These are phyloP conservation scores for Meyerozyma elateridarum DNA, from an alignment of 1,139 yeast species.

Conservation along the genomic window DNA sequence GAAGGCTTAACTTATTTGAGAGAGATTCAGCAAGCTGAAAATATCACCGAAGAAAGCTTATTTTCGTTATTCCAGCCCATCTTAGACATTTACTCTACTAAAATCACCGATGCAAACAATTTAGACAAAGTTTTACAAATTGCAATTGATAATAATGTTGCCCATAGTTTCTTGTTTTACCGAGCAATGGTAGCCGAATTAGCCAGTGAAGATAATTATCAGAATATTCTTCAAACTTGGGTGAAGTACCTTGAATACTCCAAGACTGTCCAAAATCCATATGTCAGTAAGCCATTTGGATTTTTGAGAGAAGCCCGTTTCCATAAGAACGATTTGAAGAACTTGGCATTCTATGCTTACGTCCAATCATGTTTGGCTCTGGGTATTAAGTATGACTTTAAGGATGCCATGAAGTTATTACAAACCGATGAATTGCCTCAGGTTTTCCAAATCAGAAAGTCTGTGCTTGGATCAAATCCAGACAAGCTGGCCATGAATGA, in stretches of 20 bases:
- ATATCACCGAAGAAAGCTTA: conserved; percentile 23
- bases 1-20: conserved; percentile 40
- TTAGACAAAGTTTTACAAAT: conserved; percentile 24
- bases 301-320: conserved; percentile 12
- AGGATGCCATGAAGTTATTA: conserved; percentile 27
- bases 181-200: conserved; percentile 21
- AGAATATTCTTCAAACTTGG: conserved; percentile 30
- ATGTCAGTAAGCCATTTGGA: conserved; percentile 10
- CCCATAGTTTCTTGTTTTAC: conserved; percentile 31
- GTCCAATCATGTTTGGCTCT: conserved; percentile 27
- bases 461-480: conserved; percentile 14
- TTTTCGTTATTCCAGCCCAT: conserved; percentile 25
- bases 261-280: conserved; percentile 11
- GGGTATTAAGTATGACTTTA: conserved; percentile 19
- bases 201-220: conserved; percentile 12
- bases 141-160: conserved; percentile 25
- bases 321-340: conserved; percentile 16
- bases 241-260: conserved; percentile 29
- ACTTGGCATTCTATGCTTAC: conserved; percentile 33
- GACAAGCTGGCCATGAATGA: conserved; percentile 12
- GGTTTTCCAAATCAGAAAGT: conserved; percentile 16
- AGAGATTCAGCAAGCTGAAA: conserved; percentile 33
- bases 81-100: conserved; percentile 11
- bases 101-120: conserved; percentile 12
- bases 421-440: conserved; percentile 25